These are phyloP conservation scores for Ambrosia artemisiifolia DNA, from an alignment of 129 eudicot species.

Conservation along the genomic window DNA sequence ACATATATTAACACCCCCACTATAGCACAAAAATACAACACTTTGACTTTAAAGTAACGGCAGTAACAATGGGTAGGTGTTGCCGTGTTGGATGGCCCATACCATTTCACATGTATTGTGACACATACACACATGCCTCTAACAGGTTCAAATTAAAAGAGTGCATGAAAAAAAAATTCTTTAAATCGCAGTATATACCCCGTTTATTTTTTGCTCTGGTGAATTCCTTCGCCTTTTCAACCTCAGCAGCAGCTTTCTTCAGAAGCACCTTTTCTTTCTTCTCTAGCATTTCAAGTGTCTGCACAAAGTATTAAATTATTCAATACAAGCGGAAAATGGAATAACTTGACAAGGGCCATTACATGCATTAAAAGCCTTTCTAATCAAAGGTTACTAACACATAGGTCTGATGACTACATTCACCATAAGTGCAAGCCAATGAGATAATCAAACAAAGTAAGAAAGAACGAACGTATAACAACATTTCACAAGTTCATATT, in stretches of 20 bases:
- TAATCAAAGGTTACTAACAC: neutral
- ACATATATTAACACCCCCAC: neutral
- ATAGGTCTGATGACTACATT: neutral
- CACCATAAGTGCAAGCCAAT: conserved; percentile 11
- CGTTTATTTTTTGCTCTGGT: conserved; percentile 53
- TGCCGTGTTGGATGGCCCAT: neutral
- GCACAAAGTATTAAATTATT: conserved; percentile 5
- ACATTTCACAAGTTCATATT: neutral
- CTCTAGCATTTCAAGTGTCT: conserved; percentile 63
- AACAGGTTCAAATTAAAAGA: conserved; percentile 6
- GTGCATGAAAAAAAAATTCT: neutral
- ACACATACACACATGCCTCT: neutral
- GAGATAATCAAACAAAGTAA: neutral
- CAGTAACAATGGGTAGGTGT: neutral
- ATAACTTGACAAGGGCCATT: neutral
- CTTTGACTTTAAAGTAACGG: neutral
- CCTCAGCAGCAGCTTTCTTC: conserved; percentile 56
- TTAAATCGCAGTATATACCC: conserved; percentile 27
- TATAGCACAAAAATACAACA: neutral
- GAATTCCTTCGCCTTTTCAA: conserved; percentile 55
- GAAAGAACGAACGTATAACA: neutral
- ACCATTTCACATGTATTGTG: neutral
- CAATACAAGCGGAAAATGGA: neutral
- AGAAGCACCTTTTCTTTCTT: conserved; percentile 51
- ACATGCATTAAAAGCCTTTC: neutral